Base-by-base conservation (phyloP, 2,329 filamentous ascomycete species). In the Xylariaceae sp. region DNA sequence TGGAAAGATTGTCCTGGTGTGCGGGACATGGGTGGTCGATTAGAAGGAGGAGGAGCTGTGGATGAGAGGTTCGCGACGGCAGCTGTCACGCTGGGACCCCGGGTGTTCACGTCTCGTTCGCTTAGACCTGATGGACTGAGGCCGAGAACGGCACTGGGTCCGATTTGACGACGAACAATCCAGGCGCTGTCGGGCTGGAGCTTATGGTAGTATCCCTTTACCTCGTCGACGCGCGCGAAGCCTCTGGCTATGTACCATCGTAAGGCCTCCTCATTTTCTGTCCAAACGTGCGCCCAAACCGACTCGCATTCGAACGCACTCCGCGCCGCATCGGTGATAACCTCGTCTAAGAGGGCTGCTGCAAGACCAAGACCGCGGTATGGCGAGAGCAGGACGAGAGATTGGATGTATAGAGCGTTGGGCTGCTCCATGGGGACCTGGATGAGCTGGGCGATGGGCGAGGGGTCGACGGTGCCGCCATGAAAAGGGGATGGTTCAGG, bases 211-310 rank as follows among this genome's bases (percentile, higher is more conserved):
- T 88, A 88, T 2, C 80, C 80, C 39, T 76, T 70, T 8, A 86
- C 70, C 41, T 76, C 70, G 10, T 75, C 77, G 53, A 79, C 75
- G 54, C 76, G 75, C 59, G 69, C 67, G 69, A 88, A 88, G 2
- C 84, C 83, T 8, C 83, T 78, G 23, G 77, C 76, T 37, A 75
- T 67, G 72, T 88, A 88, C 85, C 86, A 88, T 59, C 76, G 76
- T 61, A 88, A 72, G 0, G 80, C 86, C 17, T 87, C 85, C 2
- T 80, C 78, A 69, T 87, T 88, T 60, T 84, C 79, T 9, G 85
- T 85, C 86, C 86, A 88, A 13, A 88, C 86, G 70, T 88, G 86
- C 3, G 86, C 86, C 64, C 84, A 87, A 13, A 86, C 74, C 49
- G 76, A 76, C 55, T 77, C 68, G 62, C 77, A 71, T 13, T 63